Percentiles rank a stretch among this genome's conserved stretches.
Evolutionary conservation across 768 basidiomycete genomes (phyloP).

Genomic region (Sarcodon sp.): DNA sequence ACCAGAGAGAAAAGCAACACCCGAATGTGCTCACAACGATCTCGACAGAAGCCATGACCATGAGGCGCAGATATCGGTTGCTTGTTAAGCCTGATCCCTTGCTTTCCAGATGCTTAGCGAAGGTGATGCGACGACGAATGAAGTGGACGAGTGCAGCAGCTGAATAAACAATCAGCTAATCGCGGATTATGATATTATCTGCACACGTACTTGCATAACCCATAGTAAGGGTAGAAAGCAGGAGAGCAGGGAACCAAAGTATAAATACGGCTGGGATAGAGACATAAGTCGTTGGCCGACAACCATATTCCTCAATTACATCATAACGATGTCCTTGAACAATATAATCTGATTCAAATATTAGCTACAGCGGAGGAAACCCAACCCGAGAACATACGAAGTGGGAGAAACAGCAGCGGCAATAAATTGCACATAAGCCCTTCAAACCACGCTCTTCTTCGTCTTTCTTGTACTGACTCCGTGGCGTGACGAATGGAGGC

Average conservation of each 20-base stretch:
- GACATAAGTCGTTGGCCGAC: constrained; percentile 21
- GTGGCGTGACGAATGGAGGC: too few relatives aligned
- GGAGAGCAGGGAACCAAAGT: too few relatives aligned
- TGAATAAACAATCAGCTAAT: neutral
- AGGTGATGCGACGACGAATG: constrained; percentile 19
- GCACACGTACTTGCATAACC: constrained; percentile 21
- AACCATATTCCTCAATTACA: constrained; percentile 27
- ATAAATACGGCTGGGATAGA: constrained; percentile 17
- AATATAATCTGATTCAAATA: constrained; percentile 26
- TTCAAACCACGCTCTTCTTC: too few relatives aligned
- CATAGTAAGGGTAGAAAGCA: constrained; percentile 18
- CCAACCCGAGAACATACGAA: too few relatives aligned
- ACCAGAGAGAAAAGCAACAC: too few relatives aligned
- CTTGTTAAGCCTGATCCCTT: constrained; percentile 16
- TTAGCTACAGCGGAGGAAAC: too few relatives aligned
- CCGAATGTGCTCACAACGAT: too few relatives aligned
- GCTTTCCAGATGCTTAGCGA: constrained; percentile 15
- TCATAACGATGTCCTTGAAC: constrained; percentile 33
- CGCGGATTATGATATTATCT: neutral
- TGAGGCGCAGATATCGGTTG: constrained; percentile 24
- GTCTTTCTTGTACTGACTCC: too few relatives aligned
- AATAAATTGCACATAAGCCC: too few relatives aligned
- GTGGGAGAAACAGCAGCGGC: too few relatives aligned
- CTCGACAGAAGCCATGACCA: too few relatives aligned
- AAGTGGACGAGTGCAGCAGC: constrained; percentile 18